These are phyloP conservation scores for Eucalyptus marginata DNA, from an alignment of 345 rosid genomes.

Conservation along the genomic window DNA sequence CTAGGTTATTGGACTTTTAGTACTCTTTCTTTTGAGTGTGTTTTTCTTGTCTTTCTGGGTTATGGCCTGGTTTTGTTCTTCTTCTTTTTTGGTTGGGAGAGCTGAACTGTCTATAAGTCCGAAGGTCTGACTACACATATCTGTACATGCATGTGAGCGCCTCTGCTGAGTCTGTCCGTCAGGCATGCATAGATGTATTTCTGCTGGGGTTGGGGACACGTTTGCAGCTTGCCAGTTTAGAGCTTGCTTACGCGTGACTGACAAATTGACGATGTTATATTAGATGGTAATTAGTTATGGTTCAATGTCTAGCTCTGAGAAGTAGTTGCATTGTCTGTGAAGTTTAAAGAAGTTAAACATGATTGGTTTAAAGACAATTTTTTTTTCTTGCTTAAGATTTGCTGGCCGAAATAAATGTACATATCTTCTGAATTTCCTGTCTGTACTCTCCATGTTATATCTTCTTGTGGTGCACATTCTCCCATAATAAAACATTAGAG, in stretches of 20 bases:
- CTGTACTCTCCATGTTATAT: background rate
- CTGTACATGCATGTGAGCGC: background rate
- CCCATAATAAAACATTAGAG: background rate
- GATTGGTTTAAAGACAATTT: background rate
- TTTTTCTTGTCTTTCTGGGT: background rate
- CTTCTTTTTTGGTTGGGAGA: background rate
- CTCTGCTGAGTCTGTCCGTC: background rate
- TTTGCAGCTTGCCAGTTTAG: background rate
- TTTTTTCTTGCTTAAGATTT: background rate
- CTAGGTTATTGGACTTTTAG: background rate
- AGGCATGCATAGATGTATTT: background rate
- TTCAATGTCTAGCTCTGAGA: background rate
- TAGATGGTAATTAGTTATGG: background rate
- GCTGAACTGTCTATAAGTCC: background rate
- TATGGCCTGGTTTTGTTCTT: background rate
- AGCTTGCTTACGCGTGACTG: background rate
- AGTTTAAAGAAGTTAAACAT: background rate
- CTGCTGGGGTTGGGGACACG: background rate
- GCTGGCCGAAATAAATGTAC: background rate
- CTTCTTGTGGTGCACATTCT: background rate
- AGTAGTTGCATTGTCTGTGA: background rate
- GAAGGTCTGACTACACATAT: background rate
- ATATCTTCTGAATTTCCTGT: background rate
- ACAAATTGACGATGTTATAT: background rate
- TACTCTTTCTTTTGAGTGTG: background rate